Percentiles rank a stretch among this genome's conserved stretches.
phyloP scores from a whole-genome alignment of 1,284 basidiomycete genomes.

The Ustilago trichophora region DNA sequence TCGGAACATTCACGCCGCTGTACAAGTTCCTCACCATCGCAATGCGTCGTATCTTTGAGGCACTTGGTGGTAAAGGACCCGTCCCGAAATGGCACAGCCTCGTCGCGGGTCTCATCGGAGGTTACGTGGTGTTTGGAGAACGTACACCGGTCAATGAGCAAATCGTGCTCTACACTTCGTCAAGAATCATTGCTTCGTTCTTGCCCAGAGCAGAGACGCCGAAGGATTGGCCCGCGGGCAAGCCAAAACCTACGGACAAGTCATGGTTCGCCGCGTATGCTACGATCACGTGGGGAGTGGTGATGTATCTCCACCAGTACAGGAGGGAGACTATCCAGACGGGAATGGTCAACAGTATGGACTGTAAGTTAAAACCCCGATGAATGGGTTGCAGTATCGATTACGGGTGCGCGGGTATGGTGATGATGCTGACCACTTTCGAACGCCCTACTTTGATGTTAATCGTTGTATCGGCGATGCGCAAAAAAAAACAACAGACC shows the following conservation, averaged over 20 bases:
- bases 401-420: too few species aligned
- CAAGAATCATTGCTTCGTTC: constrained; percentile 59
- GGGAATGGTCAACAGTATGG: constrained; percentile 77
- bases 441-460: too few species aligned
- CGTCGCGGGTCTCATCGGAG: constrained; percentile 88
- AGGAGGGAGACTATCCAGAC: constrained; percentile 87
- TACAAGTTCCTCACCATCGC: constrained; percentile 88
- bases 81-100: constrained; percentile 79
- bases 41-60: constrained; percentile 78
- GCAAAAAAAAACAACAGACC: constrained; percentile 38
- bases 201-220: constrained; percentile 60
- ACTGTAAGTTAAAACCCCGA: constrained; percentile 61
- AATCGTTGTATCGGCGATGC: too few species aligned
- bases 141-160: constrained; percentile 98
- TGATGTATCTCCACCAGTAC: constrained; percentile 95
- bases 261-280: constrained; percentile 87
- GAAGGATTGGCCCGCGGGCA: constrained; percentile 53
- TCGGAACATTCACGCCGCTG: constrained; percentile 90
- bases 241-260: constrained; percentile 70
- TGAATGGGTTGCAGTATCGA: too few species aligned
- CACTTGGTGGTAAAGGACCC: constrained; percentile 75
- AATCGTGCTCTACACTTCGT: constrained; percentile 83
- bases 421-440: too few species aligned
- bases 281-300: constrained; percentile 90
- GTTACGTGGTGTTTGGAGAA: constrained; percentile 92